These are phyloP conservation scores for Lachancea mirantina DNA, from an alignment of 805 yeast species.

Conservation along the genomic window DNA sequence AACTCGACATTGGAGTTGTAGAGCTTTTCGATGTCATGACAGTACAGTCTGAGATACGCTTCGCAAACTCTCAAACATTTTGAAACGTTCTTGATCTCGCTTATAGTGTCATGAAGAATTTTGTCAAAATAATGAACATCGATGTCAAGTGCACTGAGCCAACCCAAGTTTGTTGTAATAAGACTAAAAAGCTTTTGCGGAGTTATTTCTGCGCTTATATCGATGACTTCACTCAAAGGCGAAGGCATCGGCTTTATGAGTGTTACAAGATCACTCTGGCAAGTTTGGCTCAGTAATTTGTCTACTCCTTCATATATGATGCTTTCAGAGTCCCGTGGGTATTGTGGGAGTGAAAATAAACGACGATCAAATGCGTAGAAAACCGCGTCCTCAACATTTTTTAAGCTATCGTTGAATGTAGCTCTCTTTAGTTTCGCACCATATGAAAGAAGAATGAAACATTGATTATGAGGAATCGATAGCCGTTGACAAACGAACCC, in stretches of 20 bases:
- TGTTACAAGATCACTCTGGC: constrained; percentile 10
- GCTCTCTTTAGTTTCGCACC: constrained; percentile 49
- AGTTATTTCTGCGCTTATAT: constrained; percentile 3
- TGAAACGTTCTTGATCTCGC: constrained; percentile 37
- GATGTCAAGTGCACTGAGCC: constrained; percentile 43
- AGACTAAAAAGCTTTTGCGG: constrained; percentile 28
- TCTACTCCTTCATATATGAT: constrained; percentile 10
- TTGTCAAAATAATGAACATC: constrained; percentile 34
- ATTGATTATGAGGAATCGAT: constrained; percentile 34
- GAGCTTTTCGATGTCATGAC: constrained; percentile 42
- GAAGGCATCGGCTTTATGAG: constrained; percentile 33
- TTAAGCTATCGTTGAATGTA: constrained; percentile 31
- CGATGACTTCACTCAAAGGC: constrained; percentile 28
- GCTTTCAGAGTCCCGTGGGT: constrained; percentile 13
- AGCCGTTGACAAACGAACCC: constrained; percentile 36
- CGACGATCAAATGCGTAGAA: constrained; percentile 59
- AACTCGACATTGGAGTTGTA: constrained; percentile 35
- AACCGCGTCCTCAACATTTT: constrained; percentile 33
- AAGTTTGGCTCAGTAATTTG: constrained; percentile 1
- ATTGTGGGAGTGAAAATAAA: constrained; percentile 36
- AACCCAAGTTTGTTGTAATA: constrained; percentile 42
- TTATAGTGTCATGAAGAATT: constrained; percentile 22
- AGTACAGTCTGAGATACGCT: constrained; percentile 44
- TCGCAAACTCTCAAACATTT: constrained; percentile 41
- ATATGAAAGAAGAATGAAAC: constrained; percentile 54